phyloP scores from a whole-genome alignment of 805 yeast species.

The Yarrowia sp. region DNA sequence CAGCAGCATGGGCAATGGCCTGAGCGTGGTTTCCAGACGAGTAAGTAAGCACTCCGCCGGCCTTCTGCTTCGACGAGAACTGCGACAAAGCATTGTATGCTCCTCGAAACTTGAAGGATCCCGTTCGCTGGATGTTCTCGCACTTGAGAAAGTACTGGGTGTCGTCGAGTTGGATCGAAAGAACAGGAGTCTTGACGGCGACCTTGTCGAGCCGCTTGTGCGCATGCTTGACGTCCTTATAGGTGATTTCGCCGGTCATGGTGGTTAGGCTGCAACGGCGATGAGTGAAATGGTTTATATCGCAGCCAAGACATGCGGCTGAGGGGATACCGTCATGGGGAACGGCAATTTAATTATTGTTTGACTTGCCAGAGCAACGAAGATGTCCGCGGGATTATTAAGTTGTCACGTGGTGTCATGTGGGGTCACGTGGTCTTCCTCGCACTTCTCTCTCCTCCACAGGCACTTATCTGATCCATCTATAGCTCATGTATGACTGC shows the following conservation, averaged over 20 bases:
- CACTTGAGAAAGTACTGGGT: constrained; percentile 18
- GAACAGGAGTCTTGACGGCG: constrained; percentile 14
- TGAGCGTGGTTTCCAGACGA: constrained; percentile 57
- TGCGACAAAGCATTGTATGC: constrained; percentile 52
- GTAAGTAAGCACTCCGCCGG: constrained; percentile 51
- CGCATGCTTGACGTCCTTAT: constrained; percentile 12
- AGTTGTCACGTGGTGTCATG: no score
- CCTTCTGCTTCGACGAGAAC: constrained; percentile 42
- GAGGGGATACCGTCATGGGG: neutral
- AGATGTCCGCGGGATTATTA: no score
- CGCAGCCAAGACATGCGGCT: neutral
- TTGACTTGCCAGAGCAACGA: neutral
- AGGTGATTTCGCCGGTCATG: neutral
- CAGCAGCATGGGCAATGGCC: constrained; percentile 51
- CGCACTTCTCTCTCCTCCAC: no score
- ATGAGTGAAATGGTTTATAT: neutral
- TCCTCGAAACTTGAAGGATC: constrained; percentile 50
- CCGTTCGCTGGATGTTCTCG: constrained; percentile 27
- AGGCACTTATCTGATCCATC: neutral
- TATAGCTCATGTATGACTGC: neutral
- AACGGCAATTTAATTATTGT: neutral
- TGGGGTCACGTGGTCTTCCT: neutral
- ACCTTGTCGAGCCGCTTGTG: constrained; percentile 12
- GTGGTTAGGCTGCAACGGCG: neutral
- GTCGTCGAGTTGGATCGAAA: constrained; percentile 15